Base-by-base conservation (phyloP, 176 grass and related monocot species). In the Avena eriantha region DNA sequence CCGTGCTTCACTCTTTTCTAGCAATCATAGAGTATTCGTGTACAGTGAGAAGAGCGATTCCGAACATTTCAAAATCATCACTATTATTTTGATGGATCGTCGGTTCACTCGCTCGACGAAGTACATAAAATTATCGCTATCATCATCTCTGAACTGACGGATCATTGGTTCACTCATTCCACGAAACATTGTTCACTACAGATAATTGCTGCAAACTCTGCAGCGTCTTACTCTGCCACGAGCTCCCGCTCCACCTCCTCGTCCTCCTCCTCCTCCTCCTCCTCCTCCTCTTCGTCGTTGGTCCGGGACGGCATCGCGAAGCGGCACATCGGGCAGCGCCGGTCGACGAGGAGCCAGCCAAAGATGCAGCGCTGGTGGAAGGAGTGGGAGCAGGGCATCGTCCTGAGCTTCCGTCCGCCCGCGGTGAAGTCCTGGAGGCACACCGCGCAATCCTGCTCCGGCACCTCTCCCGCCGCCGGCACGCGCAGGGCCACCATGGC, bases 261-360 rank as follows among this genome's bases (percentile, higher is more conserved):
- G 70, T 46, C n/a, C 29, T 29, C 70, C 39, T 14, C 39, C 39
- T 7, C 43, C 29, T 29, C 70, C 39, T 14, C 39, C 39, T 7
- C 43, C 29, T 29, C 70, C 39, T 14, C 39, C 39, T 7, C 43
- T 47, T 73, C 71, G n/a, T 1, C 43, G 45, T 17, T 3, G n/a
- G 72, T 12, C 22, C 72, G 45, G 72, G 72, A 3, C 5, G 23
- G 7, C 72, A 74, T 74, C 72, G 45, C n/a, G 45, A 29, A 74
- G 72, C 72, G 72, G 72, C 72, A 74, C 72, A 50, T 50, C 72
- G 72, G 72, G 72, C 72, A 74, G 72, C 23, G 72, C 6, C 72
- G 45, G 45, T 47, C 3, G 72, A 74, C 45, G 72, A 8, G 45
- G 43, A 74, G 72, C 72, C 72, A 74, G n/a, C 0, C n/a, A 24